Evolutionary conservation across 2,329 filamentous ascomycete species (phyloP).

Genomic region (Colletotrichum tropicale): DNA sequence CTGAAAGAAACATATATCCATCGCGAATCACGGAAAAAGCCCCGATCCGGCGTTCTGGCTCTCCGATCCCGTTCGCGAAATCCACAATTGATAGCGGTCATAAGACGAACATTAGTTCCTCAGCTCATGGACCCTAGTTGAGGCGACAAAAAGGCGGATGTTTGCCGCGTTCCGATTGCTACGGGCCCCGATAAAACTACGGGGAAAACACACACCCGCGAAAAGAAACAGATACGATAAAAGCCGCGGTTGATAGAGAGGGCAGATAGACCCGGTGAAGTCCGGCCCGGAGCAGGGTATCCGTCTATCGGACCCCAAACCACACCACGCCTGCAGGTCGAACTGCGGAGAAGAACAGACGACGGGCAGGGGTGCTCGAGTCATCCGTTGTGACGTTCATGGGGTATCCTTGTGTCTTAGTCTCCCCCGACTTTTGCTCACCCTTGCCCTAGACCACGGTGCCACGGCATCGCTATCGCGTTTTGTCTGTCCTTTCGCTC

Average conservation of each 20-base stretch:
- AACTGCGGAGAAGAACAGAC: slow-evolving; percentile 13
- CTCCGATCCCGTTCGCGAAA: not conserved
- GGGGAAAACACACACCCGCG: not conserved
- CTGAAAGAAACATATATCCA: slow-evolving; percentile 3
- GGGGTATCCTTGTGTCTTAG: not conserved
- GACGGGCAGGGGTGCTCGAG: not conserved
- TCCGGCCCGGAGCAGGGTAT: slow-evolving; percentile 1
- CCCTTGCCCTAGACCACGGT: not conserved
- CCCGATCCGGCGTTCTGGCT: not conserved
- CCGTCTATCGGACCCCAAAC: not conserved
- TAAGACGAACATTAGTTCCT: not conserved
- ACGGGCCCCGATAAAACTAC: not conserved
- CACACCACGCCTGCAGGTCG: not conserved
- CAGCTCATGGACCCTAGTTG: not conserved
- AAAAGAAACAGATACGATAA: not conserved
- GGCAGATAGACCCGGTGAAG: slow-evolving; percentile 3
- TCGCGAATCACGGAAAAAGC: not conserved
- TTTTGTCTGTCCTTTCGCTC: not conserved
- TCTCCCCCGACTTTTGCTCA: not conserved
- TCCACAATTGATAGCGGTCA: slow-evolving; percentile 19
- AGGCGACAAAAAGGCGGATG: not conserved
- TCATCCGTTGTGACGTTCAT: not conserved
- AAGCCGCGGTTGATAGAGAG: slow-evolving; percentile 3
- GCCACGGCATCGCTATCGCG: not conserved
- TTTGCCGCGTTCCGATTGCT: not conserved